phyloP scores from a whole-genome alignment of 1,139 yeast species.

The Geotrichum candidum region DNA sequence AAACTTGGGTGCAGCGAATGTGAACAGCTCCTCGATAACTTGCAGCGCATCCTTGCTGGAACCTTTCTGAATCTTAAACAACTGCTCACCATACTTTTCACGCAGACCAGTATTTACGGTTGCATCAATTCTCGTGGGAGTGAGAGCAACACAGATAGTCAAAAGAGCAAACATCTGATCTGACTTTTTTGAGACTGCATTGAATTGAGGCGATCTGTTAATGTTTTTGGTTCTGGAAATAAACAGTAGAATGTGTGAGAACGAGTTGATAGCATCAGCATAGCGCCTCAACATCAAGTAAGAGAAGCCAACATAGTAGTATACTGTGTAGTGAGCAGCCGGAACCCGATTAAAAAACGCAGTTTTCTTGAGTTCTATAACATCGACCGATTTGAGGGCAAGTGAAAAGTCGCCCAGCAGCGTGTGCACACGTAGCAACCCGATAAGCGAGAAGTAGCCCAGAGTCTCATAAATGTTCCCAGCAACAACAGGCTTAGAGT shows the following conservation, averaged over 20 bases:
- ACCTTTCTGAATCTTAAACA: constrained; percentile 39
- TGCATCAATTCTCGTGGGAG: constrained; percentile 45
- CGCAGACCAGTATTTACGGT: constrained; percentile 39
- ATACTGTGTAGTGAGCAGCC: constrained; percentile 45
- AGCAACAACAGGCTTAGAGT: constrained; percentile 37
- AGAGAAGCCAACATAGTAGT: constrained; percentile 47
- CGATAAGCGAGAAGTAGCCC: constrained; percentile 46
- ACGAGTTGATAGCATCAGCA: constrained; percentile 46
- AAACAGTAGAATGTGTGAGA: constrained; percentile 42
- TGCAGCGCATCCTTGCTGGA: constrained; percentile 41
- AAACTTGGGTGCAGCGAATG: constrained; percentile 45
- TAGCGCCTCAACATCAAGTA: constrained; percentile 46
- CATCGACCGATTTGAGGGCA: constrained; percentile 45
- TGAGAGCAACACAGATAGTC: constrained; percentile 42
- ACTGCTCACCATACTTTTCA: constrained; percentile 45
- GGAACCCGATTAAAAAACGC: constrained; percentile 43
- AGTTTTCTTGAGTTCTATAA: constrained; percentile 41
- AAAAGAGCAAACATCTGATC: constrained; percentile 48
- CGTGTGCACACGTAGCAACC: constrained; percentile 45
- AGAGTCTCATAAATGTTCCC: constrained; percentile 42
- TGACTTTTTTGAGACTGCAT: constrained; percentile 42
- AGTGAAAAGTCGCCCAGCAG: constrained; percentile 44
- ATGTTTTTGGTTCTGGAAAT: constrained; percentile 44
- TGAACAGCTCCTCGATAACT: constrained; percentile 42
- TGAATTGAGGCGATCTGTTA: constrained; percentile 43